Evolutionary conservation across 495 filamentous ascomycete species (phyloP), one percentile per base, ranked within the genome.

Genomic region (Penicillium pancosmium): DNA sequence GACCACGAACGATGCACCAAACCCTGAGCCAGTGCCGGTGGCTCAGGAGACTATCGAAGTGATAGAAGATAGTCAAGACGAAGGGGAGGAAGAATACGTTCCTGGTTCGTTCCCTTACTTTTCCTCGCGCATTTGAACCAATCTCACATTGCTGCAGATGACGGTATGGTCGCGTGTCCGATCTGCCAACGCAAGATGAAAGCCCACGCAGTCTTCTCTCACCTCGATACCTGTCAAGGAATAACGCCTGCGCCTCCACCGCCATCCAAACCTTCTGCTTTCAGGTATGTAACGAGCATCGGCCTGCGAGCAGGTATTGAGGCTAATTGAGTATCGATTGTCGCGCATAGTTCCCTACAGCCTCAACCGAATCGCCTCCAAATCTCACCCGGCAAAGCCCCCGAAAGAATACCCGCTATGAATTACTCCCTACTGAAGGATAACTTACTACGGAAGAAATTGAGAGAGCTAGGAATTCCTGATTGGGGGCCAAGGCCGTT

Each of bases 391-490:
- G 46, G 53, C 7, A 78, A 78, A 56, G 68, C 62, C 66, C 83
- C 68, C 21, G 78, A 85, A 49, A 84, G 91, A 34, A 74, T 98
- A 9, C 88, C 93, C 0, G 80, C 87, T 9, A 76, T 97, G 4
- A 91, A 88, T 60, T 97, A 96, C 72, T 86, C 86, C 18, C 77
- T 96, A 60, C 71, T 96, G 5, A 95, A 87, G 65, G 93, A 98
- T 5, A 75, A 60, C 0, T 80, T 81, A 7, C 79, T 99, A 34
- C 84, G 86, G 27, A 91, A 89, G 62, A 97, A 96, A 72, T 74
- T 98, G 7, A 65, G 73, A 41, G 92, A 96, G 3, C 78, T 94
- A 3, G 93, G 93, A n/a, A 84, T 99, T 50, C 88, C 91, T 0
- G 79, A 82, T 6, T 74, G 68, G 61, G 94, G 94, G 3, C 66